Base-by-base conservation (phyloP, 495 filamentous ascomycete species). In the Tuber indicum region DNA sequence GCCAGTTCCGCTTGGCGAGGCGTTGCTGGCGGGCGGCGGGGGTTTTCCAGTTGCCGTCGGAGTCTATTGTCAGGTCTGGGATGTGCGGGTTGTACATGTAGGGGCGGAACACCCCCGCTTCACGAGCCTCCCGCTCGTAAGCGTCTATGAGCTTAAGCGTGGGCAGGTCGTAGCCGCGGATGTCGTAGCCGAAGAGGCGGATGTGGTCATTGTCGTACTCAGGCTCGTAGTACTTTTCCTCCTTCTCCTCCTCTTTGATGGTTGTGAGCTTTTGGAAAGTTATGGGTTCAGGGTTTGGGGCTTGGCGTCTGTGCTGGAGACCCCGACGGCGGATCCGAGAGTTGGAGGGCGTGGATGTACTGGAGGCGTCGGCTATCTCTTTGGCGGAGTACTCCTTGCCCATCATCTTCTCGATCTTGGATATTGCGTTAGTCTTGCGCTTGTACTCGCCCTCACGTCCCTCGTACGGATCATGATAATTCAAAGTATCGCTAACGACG, bases 331-430 rank as follows among this genome's bases (percentile, higher is more conserved):
- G 58, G 58, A 66, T 3, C 9, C 58, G 58, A n/a, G 58, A 32
- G 58, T 26, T 14, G 12, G 58, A 14, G 26, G 58, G 58, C 0
- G 9, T 66, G 5, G 58, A 32, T 12, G 58, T 32, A 17, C n/a
- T 12, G 26, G 58, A 66, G n/a, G 58, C 58, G 26, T 32, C n/a
- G 19, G 74, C 47, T 42, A 74, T 76, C 58, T 72, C 75, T 70
- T 70, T 72, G 19, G 46, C 44, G 4, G 39, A 26, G 19, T 78
- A 82, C 0, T 77, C 75, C 1, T 69, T 71, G 1, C 81, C 81
- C 73, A 82, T 80, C 77, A 82, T 75, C 71, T 70, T 77, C 73
- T 82, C 79, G 14, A 82, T 77, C 73, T 82, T 82, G 19, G 74
- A 52, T 69, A 82, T 76, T 4, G 81, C 81, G 17, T 82, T 74